Base-by-base conservation (phyloP, 129 eudicot genomes). In the Helichrysum umbraculigerum region DNA sequence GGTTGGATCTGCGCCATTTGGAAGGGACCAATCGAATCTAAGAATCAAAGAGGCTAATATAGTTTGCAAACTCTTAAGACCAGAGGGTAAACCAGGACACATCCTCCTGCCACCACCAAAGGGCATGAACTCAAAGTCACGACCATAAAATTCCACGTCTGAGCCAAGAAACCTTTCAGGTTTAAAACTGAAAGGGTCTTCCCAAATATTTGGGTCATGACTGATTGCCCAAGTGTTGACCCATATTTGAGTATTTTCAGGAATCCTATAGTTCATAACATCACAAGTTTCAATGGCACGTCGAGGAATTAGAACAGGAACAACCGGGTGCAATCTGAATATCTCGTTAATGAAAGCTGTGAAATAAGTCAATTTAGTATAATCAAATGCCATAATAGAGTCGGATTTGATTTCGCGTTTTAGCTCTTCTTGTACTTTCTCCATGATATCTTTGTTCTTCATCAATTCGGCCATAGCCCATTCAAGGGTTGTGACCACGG, bases 31-130 rank as follows among this genome's bases (percentile, higher is more conserved):
- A 25, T 81, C 76, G 28, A 81, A 85, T 35, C 56, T 33, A 51
- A 64, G 64, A 22, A 85, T 42, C 78, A 85, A 74, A 52, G 83
- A 69, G 2, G 85, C 88, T 28, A 85, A 56, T 4, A 81, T 73
- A 2, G 80, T 69, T n/a, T 37, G 75, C 12, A 78, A 60, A 29
- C 81, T 72, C 20, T 75, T 78, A 6, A 44, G 22, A 17, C 81
- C 85, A 57, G 72, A 74, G 0, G 76, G 79, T 6, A 81, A 42
- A 6, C 86, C 84, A 0, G 86, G 89, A 35, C 86, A 85, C 84
- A 85, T 81, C 66, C 89, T 78, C 51, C 85, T 82, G 39, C 85
- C 85, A 22, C 77, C 78, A 21, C 85, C 88, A 78, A 85, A 85
- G 0, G 88, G 85, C 39, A 81, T 68, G n/a, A 66, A 84, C 80